Base-by-base conservation (phyloP, 148 eudicot genomes). In the Arbutus unedo region DNA sequence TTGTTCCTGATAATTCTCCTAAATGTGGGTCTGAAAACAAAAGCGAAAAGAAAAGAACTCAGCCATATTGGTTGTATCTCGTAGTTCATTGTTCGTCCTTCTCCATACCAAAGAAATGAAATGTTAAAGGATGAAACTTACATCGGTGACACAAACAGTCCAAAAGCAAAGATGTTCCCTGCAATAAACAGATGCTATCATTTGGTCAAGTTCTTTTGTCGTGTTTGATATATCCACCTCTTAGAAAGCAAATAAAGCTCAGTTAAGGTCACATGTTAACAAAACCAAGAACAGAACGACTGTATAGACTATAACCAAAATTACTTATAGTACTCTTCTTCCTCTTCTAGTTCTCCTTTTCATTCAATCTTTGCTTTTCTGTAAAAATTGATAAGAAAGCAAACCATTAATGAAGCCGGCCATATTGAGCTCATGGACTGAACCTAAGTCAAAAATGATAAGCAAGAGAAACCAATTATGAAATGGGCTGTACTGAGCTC, bases 151-250 rank as follows among this genome's bases (percentile, higher is more conserved):
- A 91, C 87, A 81, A 94, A 94, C 13, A 94, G 84, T 59, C 95
- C 96, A 48, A 91, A 85, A 72, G 98, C 98, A 87, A 94, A 92
- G 84, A 94, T 85, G 81, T 94, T 94, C 31, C 96, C 98, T 94
- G 91, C 89, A 90, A 79, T 18, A 59, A n/a, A 45, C 8, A 76
- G 6, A 51, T 56, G 68, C 77, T 45, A 60, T 38, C 49, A 59
- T 44, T 50, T 41, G 54, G 16, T 47, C 74, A 38, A 66, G 75
- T 2, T 18, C 57, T 51, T 64, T n/a, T 6, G 64, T 79, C 47
- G 16, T 38, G 60, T 47, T 66, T 11, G 18, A 50, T 25, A 68
- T 44, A 18, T 19, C 23, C 44, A 57, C 45, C 23, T 8, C 50
- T 41, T 44, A 18, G 25, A 8, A 78, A 57, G 68, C 50, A 74